A percentile compares a stretch with the other conserved stretches of the same genome.
phyloP scores from a whole-genome alignment of 805 yeast species.

The Candida piceae region DNA sequence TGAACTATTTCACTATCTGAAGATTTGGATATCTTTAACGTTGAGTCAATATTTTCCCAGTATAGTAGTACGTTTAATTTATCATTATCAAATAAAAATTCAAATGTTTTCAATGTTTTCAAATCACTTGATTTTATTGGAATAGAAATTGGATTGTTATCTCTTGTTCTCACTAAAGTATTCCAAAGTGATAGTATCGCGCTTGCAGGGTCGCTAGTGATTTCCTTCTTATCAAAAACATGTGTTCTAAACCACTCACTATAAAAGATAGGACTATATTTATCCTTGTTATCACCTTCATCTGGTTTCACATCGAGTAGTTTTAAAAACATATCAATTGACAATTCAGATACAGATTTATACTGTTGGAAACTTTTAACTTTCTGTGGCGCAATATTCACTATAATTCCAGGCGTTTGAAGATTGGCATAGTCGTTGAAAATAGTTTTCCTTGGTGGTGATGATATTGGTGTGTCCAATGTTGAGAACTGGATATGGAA shows the following conservation, averaged over 20 bases:
- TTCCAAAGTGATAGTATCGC: conserved; percentile 16
- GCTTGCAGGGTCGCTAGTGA: conserved; percentile 2
- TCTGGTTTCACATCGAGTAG: conserved; percentile 2
- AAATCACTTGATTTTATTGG: conserved; percentile 10
- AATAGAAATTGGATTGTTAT: conserved; percentile 9
- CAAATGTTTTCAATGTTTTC: conserved; percentile 11
- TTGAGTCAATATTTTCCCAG: conserved; percentile 22
- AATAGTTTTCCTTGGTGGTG: conserved; percentile 9
- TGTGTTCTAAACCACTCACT: conserved; percentile 25
- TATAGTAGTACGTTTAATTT: conserved; percentile 12
- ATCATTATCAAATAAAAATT: conserved; percentile 14
- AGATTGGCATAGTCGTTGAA: conserved; percentile 15
- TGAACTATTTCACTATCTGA: conserved; percentile 2
- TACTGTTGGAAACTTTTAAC: conserved; percentile 21
- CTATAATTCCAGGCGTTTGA: conserved; percentile 14
- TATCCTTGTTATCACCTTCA: background rate
- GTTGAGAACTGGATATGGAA: conserved; percentile 6
- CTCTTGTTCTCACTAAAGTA: conserved; percentile 2
- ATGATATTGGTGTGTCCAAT: background rate
- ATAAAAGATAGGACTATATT: conserved; percentile 15
- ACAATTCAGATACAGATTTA: conserved; percentile 9
- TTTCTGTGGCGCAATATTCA: conserved; percentile 28
- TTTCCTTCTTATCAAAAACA: conserved; percentile 6
- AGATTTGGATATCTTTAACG: conserved; percentile 2
- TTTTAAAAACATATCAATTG: conserved; percentile 7